Evolutionary conservation across 208 protist genomes (phyloP), one percentile per base, ranked within the genome.

Genomic region (Trypanosoma platydactyli): DNA sequence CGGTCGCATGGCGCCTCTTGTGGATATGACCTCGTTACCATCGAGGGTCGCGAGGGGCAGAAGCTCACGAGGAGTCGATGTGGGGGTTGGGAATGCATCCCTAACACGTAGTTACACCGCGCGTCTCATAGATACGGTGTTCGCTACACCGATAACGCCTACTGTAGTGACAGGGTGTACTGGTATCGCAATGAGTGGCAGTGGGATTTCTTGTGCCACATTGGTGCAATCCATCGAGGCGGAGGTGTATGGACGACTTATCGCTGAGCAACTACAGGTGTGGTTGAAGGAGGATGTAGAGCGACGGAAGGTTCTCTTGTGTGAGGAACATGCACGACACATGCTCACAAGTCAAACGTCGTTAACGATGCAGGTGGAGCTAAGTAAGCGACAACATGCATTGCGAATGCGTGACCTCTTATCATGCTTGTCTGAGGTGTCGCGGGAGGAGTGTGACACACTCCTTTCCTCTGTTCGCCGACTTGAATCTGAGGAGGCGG

Each of bases 321-420:
- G 40, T 48, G 61, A 66, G 40, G 49, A 58, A 20, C 61, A 66
- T 13, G 15, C 33, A 50, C 61, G 61, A 1, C 35, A n/a, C n/a
- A 48, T 58, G 1, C 3, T 58, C 16, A 6, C 35, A 18, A 55
- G 35, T n/a, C 38, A 48, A 9, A 5, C 40, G 4, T 3, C 11
- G 3, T 5, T 5, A 5, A 18, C 11, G 16, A 16, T 66, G 35
- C 49, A 58, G 11, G 27, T 27, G 27, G 20, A 40, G 6, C 20
- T 35, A 22, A 56, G 50, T 50, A 25, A 45, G 16, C 29, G 24
- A 15, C 48, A 38, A 11, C 50, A 49, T 24, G 40, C 49, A 15
- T 11, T 40, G 5, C 61, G 61, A 18, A 45, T 30, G 38, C 48
- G 20, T 33, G 49, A 40, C 4, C 45, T 58, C 49, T 0, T 35